Evolutionary conservation across 768 basidiomycete species (phyloP), one percentile per base, ranked within the genome.

Genomic region (Rickenella mellea): DNA sequence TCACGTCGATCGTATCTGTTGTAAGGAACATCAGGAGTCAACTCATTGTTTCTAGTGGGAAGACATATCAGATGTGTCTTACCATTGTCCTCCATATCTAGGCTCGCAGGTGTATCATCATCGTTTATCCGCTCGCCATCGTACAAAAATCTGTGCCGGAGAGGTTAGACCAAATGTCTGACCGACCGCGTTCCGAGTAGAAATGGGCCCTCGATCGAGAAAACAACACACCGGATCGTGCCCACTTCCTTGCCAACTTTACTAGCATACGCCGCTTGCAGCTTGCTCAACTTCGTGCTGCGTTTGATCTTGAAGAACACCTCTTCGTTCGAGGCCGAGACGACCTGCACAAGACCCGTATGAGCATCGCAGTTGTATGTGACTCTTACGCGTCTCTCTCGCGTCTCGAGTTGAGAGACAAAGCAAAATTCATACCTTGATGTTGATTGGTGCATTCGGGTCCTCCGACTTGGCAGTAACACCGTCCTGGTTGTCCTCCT

Each of bases 301-400:
- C 83, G 78, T 67, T 93, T 96, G 67, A 96, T 93, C 74, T 96
- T 94, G 75, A 96, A 96, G 65, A 85, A 94, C 21, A 94, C 87
- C 59, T 93, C 90, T 26, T 92, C 87, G 44, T 87, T 88, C 10
- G 66, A 59, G 27, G 83, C 71, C 50, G 75, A 80, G 33, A 82
- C 74, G 37, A 90, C 87, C 87, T 90, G 51, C 22, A 44, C 7
- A 35, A 25, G 15, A 15, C 14, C 5, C n/a, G n/a, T n/a, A n/a
- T n/a, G n/a, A n/a, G n/a, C n/a, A n/a, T n/a, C n/a, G n/a, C n/a
- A n/a, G n/a, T n/a, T n/a, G n/a, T n/a, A n/a, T n/a, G n/a, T n/a
- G n/a, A n/a, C n/a, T n/a, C n/a, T 21, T 14, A 31, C 7, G 33
- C 19, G 6, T 44, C 30, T 15, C 25, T 19, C 35, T 27, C 47